Evolutionary conservation across 768 basidiomycete species (phyloP), one percentile per base, ranked within the genome.

Genomic region (Tricholoma saponaceum): DNA sequence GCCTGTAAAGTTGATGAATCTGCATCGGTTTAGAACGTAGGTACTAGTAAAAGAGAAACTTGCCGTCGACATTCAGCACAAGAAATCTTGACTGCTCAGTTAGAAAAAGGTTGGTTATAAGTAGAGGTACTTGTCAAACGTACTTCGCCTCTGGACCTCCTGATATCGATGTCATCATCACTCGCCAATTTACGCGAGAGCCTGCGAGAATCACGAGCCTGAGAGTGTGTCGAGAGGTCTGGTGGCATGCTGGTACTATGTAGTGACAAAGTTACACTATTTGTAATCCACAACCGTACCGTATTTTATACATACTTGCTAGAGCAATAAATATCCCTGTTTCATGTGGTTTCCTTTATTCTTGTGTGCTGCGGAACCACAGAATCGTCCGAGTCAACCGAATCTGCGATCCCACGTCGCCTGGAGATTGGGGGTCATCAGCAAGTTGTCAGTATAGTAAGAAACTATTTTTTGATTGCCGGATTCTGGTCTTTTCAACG

Each of bases 31-130:
- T n/a, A n/a, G n/a, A n/a, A 28, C 12, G 30, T 32, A 32, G 7
- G 12, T 18, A 51, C 23, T n/a, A n/a, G n/a, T 5, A 43, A 23
- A 22, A 26, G 32, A 32, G 33, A 20, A 26, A 54, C 64, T 37
- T 61, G 79, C 83, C 84, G 75, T 71, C 84, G 72, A 67, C 84
- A 86, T 66, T 86, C 84, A 51, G 83, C 83, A 60, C 84, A 86
- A 10, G 83, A n/a, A n/a, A n/a, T n/a, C n/a, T 83, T 23, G 80
- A 73, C 78, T 80, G 18, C 53, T 23, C 37, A 18, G 59, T n/a
- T 44, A 12, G 39, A 25, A 51, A 9, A 58, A 39, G 13, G 20
- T 16, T 12, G 51, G 35, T 20, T 12, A 25, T 5, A 22, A 20
- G 58, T 7, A 46, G 16, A 22, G 22, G 62, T 14, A n/a, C n/a